Conservation (phyloP, 176 grass and related monocot species). For the Oryza brachyantha region DNA sequence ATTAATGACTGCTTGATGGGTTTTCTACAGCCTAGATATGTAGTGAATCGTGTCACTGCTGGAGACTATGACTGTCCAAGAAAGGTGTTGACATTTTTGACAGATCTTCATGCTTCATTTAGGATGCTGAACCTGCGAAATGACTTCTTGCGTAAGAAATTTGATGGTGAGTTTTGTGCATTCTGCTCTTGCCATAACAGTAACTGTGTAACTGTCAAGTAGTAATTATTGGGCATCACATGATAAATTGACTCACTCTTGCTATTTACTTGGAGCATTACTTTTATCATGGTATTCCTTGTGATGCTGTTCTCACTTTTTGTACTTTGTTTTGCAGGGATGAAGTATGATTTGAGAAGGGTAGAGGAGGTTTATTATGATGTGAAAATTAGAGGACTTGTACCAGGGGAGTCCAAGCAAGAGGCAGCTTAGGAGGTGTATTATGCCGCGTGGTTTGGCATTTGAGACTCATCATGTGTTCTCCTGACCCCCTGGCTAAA, state of each 20-base stretch:
- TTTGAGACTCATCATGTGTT: background rate
- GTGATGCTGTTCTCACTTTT: background rate
- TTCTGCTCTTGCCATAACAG: too few species aligned
- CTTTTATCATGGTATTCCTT: background rate
- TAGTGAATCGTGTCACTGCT: slow-evolving; percentile 85
- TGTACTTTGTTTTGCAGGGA: slow-evolving; percentile 46
- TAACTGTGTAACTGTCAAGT: background rate
- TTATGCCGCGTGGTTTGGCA: background rate
- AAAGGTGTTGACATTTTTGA: slow-evolving; percentile 77
- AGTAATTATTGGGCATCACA: background rate
- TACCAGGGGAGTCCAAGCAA: slow-evolving; percentile 31
- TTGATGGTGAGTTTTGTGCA: slow-evolving; percentile 64
- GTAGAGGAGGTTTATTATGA: slow-evolving; percentile 98
- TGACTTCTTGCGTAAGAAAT: slow-evolving; percentile 95
- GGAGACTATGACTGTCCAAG: slow-evolving; percentile 89
- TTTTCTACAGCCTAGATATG: slow-evolving; percentile 76
- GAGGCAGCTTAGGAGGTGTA: slow-evolving; percentile 24
- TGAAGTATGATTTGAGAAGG: slow-evolving; percentile 96
- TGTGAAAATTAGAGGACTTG: slow-evolving; percentile 89
- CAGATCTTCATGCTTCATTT: slow-evolving; percentile 90
- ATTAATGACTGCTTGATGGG: background rate
- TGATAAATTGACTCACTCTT: background rate
- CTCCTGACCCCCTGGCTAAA: background rate
- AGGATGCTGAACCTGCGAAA: slow-evolving; percentile 95
- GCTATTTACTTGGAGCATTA: background rate